A percentile compares a stretch with the other conserved stretches of the same genome.
These are phyloP conservation scores for Boletellus emodensis DNA, from an alignment of 768 basidiomycete genomes.

Conservation along the genomic window DNA sequence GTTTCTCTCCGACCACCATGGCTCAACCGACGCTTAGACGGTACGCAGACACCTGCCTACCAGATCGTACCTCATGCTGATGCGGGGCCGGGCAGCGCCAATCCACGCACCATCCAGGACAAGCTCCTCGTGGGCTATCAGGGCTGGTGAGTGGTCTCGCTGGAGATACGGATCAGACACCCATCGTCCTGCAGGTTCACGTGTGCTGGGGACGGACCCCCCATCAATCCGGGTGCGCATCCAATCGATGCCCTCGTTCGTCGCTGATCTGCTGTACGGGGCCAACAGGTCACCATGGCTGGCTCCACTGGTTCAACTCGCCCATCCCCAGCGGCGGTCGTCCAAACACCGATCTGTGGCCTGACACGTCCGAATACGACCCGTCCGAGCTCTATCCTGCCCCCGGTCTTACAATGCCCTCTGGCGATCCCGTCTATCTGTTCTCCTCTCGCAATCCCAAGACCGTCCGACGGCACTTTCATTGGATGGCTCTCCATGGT, in stretches of 20 bases:
- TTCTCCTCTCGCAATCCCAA: slow-evolving; percentile 77
- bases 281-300: slow-evolving; percentile 66
- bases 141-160: slow-evolving; percentile 57
- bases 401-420: slow-evolving; percentile 56
- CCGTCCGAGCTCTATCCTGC: slow-evolving; percentile 67
- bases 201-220: slow-evolving; percentile 64
- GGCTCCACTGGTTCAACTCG: slow-evolving; percentile 81
- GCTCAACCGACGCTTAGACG: background rate
- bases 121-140: slow-evolving; percentile 86
- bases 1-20: background rate
- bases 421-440: slow-evolving; percentile 59
- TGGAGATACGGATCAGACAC: background rate
- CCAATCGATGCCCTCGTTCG: background rate
- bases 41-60: background rate
- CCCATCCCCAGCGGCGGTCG: slow-evolving; percentile 66
- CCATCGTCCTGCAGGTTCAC: slow-evolving; percentile 53
- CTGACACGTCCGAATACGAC: slow-evolving; percentile 67
- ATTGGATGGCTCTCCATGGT: slow-evolving; percentile 78
- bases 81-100: slow-evolving; percentile 40
- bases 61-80: background rate
- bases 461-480: slow-evolving; percentile 58
- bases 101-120: slow-evolving; percentile 75
- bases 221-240: slow-evolving; percentile 53
- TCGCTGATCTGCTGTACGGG: background rate
- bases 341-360: slow-evolving; percentile 77